Evolutionary conservation across 2,329 filamentous ascomycete species (phyloP).

Genomic region (Penicillium corylophilum): DNA sequence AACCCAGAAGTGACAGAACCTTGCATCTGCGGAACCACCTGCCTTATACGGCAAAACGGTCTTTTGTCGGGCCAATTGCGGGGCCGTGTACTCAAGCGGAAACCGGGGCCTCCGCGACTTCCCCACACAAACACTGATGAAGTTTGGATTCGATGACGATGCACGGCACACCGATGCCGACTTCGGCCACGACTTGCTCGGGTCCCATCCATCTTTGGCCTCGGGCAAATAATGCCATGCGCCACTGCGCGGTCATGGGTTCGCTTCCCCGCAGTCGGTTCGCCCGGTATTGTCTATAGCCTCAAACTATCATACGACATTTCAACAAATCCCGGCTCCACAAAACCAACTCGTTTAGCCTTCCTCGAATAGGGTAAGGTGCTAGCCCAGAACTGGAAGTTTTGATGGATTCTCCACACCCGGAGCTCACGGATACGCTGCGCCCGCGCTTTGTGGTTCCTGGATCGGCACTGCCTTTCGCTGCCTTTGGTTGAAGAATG

Average conservation of each 20-base stretch:
- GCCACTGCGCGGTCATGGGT: neutral
- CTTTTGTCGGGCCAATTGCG: conserved; percentile 16
- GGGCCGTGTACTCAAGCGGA: conserved; percentile 3
- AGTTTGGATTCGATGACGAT: conserved; percentile 20
- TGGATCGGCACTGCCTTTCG: conserved; percentile 12
- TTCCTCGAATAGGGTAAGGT: neutral
- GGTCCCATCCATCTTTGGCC: neutral
- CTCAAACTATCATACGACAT: conserved; percentile 11
- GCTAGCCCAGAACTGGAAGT: neutral
- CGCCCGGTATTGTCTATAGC: neutral
- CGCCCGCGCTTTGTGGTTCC: conserved; percentile 7
- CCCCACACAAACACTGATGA: conserved; percentile 14
- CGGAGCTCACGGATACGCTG: neutral
- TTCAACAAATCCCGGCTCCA: neutral
- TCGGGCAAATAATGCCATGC: neutral
- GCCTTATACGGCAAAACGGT: conserved; percentile 2
- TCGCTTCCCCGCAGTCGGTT: neutral
- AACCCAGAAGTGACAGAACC: neutral
- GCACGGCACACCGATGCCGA: conserved; percentile 6
- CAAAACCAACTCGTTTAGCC: conserved; percentile 2
- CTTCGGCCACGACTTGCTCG: neutral
- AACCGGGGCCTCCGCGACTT: neutral
- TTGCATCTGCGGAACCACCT: neutral
- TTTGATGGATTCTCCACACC: conserved; percentile 16
- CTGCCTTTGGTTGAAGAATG: neutral